Evolutionary conservation across 108 stramenopile genomes (phyloP), one percentile per base, ranked within the genome.

Genomic region (Schizochytrium sp.): DNA sequence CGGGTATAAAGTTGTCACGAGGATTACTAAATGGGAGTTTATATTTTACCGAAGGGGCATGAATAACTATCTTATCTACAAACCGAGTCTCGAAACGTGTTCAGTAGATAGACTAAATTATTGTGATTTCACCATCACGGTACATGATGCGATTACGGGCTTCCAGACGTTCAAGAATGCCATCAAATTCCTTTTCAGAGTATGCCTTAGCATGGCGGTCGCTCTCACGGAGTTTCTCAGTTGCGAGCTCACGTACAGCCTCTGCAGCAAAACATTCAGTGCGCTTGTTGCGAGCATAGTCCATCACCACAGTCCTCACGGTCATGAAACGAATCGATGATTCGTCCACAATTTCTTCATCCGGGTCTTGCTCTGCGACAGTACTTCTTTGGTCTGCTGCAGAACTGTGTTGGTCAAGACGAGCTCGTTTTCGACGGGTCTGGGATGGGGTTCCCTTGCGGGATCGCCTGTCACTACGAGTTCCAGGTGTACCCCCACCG

Each of bases 91-190:
- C 28, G 0, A 28, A 28, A 28, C 28, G 28, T 28, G 28, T 28
- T 28, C 28, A 28, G 28, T 28, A 28, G 28, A 28, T 28, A 2
- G 1, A 7, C 28, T 42, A 83, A 28, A 83, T 83, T 5, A 49
- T 49, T n/a, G 76, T 83, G 13, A 83, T 83, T 10, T 10, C 28
- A 40, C 76, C 76, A 28, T 83, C 76, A 42, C 76, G 76, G 28
- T 83, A 83, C 76, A 83, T 83, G 50, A 83, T 55, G 8, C 53
- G 47, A 53, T 83, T 83, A 3, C 50, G 50, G 38, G 76, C 53
- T 28, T 83, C 76, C 10, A 83, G 76, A 1, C 53, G 50, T 40
- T 83, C 50, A 13, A 83, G 47, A 10, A 83, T 83, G 76, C 28
- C 28, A 2, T 83, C 76, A n/a, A 83, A 49, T 40, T 83, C 76